phyloP scores from a whole-genome alignment of 2,329 filamentous ascomycete species.

The Didymella exigua region DNA sequence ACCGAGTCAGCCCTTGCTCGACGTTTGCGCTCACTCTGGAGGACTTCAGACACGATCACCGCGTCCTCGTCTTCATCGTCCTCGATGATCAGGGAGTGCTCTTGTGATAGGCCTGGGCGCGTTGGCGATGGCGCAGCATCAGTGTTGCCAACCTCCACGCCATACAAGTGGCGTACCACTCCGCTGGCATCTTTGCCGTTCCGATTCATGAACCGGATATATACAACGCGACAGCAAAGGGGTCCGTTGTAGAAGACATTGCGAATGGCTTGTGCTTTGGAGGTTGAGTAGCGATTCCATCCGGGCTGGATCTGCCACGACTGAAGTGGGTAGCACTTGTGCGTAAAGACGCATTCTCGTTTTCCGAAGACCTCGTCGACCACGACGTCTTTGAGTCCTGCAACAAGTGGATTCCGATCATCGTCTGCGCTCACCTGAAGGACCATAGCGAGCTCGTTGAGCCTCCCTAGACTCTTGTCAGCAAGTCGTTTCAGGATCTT shows the following conservation, averaged over 20 bases:
- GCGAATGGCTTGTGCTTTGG: not conserved
- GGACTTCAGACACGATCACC: not conserved
- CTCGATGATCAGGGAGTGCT: not conserved
- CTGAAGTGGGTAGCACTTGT: not conserved
- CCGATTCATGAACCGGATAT: not conserved
- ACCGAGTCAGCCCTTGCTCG: not conserved
- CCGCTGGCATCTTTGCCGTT: not conserved
- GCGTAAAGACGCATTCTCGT: not conserved
- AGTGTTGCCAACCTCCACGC: not conserved
- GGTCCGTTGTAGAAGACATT: not conserved
- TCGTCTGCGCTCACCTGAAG: not conserved
- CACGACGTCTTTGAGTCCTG: not conserved
- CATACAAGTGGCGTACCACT: not conserved
- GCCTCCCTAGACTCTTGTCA: not conserved
- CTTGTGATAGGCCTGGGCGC: not conserved
- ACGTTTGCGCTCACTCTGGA: not conserved
- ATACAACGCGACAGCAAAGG: not conserved
- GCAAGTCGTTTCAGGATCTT: not conserved
- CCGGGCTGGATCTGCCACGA: not conserved
- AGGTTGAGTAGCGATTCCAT: not conserved
- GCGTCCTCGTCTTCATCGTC: not conserved
- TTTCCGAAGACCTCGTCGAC: not conserved
- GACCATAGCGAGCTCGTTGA: not conserved
- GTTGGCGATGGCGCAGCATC: not conserved
- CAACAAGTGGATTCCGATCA: not conserved